These are phyloP conservation scores for Madurella fahalii DNA, from an alignment of 2,329 filamentous ascomycete genomes.

Conservation along the genomic window DNA sequence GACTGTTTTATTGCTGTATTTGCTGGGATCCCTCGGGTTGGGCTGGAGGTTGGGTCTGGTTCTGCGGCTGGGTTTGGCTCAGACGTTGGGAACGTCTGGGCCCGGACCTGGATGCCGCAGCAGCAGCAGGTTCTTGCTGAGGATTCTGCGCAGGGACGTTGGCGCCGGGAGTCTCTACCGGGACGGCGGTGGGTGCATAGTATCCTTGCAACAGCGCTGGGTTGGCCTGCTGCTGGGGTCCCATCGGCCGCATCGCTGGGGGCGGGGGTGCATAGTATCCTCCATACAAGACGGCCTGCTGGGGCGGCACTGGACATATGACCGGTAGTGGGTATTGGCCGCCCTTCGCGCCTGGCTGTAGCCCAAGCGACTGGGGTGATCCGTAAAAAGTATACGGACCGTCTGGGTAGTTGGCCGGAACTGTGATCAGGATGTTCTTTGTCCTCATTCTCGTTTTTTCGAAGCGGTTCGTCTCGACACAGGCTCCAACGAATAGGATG, in stretches of 20 bases:
- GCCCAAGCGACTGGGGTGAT: neutral
- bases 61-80: no score
- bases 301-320: neutral
- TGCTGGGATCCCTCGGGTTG: neutral
- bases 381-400: neutral
- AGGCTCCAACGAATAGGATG: constrained; percentile 38
- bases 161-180: neutral
- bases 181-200: constrained; percentile 3
- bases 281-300: constrained; percentile 6
- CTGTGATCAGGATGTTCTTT: constrained; percentile 3
- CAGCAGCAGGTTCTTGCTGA: neutral
- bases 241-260: neutral
- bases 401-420: constrained; percentile 1
- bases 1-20: neutral
- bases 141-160: neutral
- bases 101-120: constrained; percentile 1
- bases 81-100: constrained; percentile 3
- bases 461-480: constrained; percentile 35
- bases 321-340: neutral
- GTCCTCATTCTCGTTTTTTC: constrained; percentile 21
- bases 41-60: neutral
- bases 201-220: neutral
- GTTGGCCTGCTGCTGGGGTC: neutral
- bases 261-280: constrained; percentile 20
- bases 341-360: neutral